Percentiles rank a stretch among this genome's conserved stretches.
phyloP scores from a whole-genome alignment of 331 rosid species.

The Pyracantha coccinea region DNA sequence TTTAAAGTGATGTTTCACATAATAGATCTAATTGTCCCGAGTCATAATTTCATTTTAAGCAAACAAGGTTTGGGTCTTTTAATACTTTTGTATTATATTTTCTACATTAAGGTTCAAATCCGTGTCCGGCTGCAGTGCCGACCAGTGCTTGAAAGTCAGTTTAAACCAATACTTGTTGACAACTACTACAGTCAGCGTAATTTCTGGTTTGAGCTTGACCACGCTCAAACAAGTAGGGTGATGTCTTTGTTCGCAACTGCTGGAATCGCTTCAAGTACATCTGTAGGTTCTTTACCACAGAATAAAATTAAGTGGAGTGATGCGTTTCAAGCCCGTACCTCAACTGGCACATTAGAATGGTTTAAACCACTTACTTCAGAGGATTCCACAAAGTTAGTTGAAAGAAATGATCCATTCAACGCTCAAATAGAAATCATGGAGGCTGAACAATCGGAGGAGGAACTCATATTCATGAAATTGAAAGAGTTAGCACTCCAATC shows the following conservation, averaged over 20 bases:
- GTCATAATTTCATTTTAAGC: neutral
- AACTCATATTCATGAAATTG: slow-evolving; percentile 37
- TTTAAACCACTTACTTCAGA: slow-evolving; percentile 14
- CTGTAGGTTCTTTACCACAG: slow-evolving; percentile 4
- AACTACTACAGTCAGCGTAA: slow-evolving; percentile 44
- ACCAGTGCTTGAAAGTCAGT: slow-evolving; percentile 61
- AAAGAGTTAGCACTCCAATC: slow-evolving; percentile 31
- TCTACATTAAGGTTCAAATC: slow-evolving; percentile 47
- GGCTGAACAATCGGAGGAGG: slow-evolving; percentile 25
- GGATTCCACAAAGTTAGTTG: slow-evolving; percentile 27
- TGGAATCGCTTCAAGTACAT: neutral
- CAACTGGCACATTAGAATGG: slow-evolving; percentile 15
- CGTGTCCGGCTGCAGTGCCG: slow-evolving; percentile 46
- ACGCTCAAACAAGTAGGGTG: slow-evolving; percentile 53
- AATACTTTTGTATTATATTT: neutral
- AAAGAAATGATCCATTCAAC: slow-evolving; percentile 18
- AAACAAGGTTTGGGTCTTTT: neutral
- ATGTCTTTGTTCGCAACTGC: slow-evolving; percentile 35
- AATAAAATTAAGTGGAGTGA: slow-evolving; percentile 12
- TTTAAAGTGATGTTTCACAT: neutral
- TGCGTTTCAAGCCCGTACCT: slow-evolving; percentile 19
- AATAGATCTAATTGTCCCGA: neutral
- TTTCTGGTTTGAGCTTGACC: slow-evolving; percentile 90
- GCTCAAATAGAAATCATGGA: slow-evolving; percentile 5
- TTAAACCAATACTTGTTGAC: slow-evolving; percentile 39